These are phyloP conservation scores for Vigna radiata DNA, from an alignment of 306 rosid genomes.

Conservation along the genomic window DNA sequence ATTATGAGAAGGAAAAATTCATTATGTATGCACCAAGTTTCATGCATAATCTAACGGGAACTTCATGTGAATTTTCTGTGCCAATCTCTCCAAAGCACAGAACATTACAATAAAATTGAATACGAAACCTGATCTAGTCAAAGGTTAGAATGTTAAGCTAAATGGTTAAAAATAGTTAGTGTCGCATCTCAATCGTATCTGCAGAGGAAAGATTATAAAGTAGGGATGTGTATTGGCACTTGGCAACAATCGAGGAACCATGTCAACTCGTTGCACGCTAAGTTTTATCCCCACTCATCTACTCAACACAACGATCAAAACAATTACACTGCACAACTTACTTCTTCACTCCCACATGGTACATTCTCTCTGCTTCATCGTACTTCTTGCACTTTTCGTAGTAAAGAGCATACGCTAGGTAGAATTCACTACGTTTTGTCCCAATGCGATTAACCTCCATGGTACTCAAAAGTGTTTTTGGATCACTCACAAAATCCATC, in stretches of 20 bases:
- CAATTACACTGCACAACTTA: conserved; percentile 45
- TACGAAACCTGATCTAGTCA: background rate
- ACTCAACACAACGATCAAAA: background rate
- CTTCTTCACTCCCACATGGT: conserved; percentile 64
- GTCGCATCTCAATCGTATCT: background rate
- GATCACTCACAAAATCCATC: conserved; percentile 93
- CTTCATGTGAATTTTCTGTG: background rate
- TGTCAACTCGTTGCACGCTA: background rate
- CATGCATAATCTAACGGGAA: conserved; percentile 34
- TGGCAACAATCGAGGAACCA: conserved; percentile 16
- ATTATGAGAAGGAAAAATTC: background rate
- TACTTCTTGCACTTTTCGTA: conserved; percentile 79
- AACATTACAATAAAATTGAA: conserved; percentile 13
- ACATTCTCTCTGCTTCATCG: conserved; percentile 82
- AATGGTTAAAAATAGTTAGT: background rate
- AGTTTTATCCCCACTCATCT: background rate
- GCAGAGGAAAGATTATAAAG: background rate
- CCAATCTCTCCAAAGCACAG: conserved; percentile 27
- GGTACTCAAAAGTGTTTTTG: conserved; percentile 60
- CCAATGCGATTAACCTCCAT: conserved; percentile 87
- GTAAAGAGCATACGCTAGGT: conserved; percentile 77
- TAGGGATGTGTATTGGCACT: conserved; percentile 8
- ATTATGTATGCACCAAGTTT: conserved; percentile 22
- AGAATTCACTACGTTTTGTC: conserved; percentile 69
- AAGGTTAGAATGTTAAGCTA: background rate